Conservation (phyloP, 306 rosid genomes). For the apple (Malus domestica) region ASM211411v1 NC_041791.1:5908501-5909000, state of each 20-base stretch:
- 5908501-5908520: constrained; percentile 12
- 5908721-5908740: constrained; percentile 98
- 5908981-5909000: constrained; percentile 82
- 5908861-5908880: constrained; percentile 94
- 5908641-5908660: not conserved
- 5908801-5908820: not conserved
- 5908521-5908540: constrained; percentile 8
- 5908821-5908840: not conserved
- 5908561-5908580: not conserved
- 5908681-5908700: not conserved
- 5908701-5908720: constrained; percentile 94
- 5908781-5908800: constrained; percentile 9
- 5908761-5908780: constrained; percentile 24
- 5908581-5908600: not conserved
- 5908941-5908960: constrained; percentile 93
- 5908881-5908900: constrained; percentile 86
- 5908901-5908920: constrained; percentile 99
- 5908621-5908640: not conserved
- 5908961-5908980: constrained; percentile 92
- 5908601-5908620: not conserved
- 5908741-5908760: constrained; percentile 94
- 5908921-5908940: constrained; percentile 87
- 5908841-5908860: constrained; percentile 90
- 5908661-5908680: constrained; percentile 4
- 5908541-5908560: not conserved